These are phyloP conservation scores for Aspergillus pseudoterreus DNA, from an alignment of 2,329 filamentous ascomycete genomes.

Conservation along the genomic window DNA sequence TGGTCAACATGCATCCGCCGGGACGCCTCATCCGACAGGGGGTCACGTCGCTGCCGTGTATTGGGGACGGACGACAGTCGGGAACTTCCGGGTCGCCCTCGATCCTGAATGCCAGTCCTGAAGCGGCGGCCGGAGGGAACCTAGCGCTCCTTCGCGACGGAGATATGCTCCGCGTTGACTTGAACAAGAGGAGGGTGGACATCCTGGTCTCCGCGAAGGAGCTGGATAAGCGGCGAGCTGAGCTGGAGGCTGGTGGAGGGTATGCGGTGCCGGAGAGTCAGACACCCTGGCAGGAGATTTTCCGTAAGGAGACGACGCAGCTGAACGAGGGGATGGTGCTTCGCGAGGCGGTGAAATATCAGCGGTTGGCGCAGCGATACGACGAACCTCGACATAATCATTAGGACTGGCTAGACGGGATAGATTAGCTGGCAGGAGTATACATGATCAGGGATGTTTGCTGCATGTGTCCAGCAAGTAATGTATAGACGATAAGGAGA, in stretches of 20 bases:
- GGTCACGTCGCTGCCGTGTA: constrained; percentile 47
- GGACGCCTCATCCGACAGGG: constrained; percentile 44
- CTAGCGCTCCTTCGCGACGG: constrained; percentile 50
- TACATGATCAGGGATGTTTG: background rate
- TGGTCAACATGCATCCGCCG: constrained; percentile 53
- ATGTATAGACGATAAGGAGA: background rate
- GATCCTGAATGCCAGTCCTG: constrained; percentile 55
- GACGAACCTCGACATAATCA: constrained; percentile 46
- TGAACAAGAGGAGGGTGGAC: constrained; percentile 48
- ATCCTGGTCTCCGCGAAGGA: constrained; percentile 45
- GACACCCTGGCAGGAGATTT: constrained; percentile 52
- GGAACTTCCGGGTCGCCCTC: constrained; percentile 55
- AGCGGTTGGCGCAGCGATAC: constrained; percentile 43
- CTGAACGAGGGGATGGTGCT: constrained; percentile 49
- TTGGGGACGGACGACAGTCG: constrained; percentile 55
- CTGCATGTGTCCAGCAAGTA: background rate
- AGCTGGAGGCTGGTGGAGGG: constrained; percentile 36
- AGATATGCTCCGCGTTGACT: constrained; percentile 49
- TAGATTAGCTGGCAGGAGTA: background rate
- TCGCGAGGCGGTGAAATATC: constrained; percentile 44
- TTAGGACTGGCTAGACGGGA: constrained; percentile 15
- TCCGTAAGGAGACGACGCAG: constrained; percentile 45
- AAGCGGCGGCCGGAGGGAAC: constrained; percentile 54
- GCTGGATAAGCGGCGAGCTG: constrained; percentile 36
- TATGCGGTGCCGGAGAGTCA: constrained; percentile 41